A percentile compares a stretch with the other conserved stretches of the same genome.
phyloP scores from a whole-genome alignment of 495 filamentous ascomycete genomes.

The Aspergillus carlsbadensis region DNA sequence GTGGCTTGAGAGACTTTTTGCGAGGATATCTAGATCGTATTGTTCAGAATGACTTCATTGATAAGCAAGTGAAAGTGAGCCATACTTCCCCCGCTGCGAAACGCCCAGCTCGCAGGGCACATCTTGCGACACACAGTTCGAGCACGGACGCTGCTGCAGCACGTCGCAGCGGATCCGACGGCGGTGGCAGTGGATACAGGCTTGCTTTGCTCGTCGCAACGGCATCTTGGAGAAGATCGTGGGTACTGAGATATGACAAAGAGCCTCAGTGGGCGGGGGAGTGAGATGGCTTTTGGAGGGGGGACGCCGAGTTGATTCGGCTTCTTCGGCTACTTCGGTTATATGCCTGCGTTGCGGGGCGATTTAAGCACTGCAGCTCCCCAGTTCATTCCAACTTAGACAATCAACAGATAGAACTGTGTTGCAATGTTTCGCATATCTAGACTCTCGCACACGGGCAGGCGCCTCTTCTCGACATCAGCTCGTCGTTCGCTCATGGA shows the following conservation, averaged over 20 bases:
- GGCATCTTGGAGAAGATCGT: not conserved
- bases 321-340: constrained; percentile 10
- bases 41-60: not conserved
- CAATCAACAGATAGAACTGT: no score
- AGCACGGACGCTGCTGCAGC: constrained; percentile 41
- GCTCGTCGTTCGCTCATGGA: constrained; percentile 58
- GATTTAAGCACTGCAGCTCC: no score
- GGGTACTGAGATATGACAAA: not conserved
- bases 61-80: not conserved
- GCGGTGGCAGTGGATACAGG: constrained; percentile 45
- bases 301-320: not conserved
- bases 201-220: constrained; percentile 36
- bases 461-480: constrained; percentile 30
- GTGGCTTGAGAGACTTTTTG: constrained; percentile 9
- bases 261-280: not conserved
- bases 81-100: constrained; percentile 45
- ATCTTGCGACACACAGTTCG: constrained; percentile 41
- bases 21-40: constrained; percentile 22
- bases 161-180: constrained; percentile 50
- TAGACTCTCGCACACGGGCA: not conserved
- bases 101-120: constrained; percentile 41
- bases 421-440: constrained; percentile 9
- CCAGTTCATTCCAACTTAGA: no score
- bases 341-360: not conserved
- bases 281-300: constrained; percentile 7